Evolutionary conservation across 768 basidiomycete genomes (phyloP).

Genomic region (Russula sp.): DNA sequence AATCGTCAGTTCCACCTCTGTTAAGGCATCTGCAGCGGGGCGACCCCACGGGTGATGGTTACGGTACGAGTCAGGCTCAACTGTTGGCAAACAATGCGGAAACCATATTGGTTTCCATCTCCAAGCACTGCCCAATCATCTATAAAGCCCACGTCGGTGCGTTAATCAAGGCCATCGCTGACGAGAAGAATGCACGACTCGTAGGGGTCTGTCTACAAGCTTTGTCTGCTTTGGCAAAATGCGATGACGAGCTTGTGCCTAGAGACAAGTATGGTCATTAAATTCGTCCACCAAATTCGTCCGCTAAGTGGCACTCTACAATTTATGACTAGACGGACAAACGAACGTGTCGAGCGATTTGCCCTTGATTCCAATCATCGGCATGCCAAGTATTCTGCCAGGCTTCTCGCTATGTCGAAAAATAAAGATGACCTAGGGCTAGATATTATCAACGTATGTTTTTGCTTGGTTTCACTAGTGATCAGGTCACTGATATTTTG

Average conservation of each 20-base stretch:
- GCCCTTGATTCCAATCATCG: constrained; percentile 57
- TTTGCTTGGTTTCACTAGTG: not conserved
- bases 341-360: constrained; percentile 60
- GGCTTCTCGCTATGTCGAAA: constrained; percentile 53
- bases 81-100: constrained; percentile 48
- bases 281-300: not conserved
- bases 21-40: constrained; percentile 62
- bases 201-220: constrained; percentile 74
- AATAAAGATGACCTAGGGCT: constrained; percentile 50
- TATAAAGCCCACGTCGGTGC: constrained; percentile 74
- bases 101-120: constrained; percentile 54
- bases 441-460: constrained; percentile 64
- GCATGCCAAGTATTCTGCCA: constrained; percentile 83
- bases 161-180: constrained; percentile 67
- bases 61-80: constrained; percentile 39
- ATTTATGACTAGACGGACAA: constrained; percentile 50
- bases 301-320: not conserved
- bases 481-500: constrained; percentile 1
- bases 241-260: constrained; percentile 55
- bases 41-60: constrained; percentile 35
- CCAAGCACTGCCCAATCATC: constrained; percentile 73
- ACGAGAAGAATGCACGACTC: constrained; percentile 52
- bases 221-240: constrained; percentile 61
- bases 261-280: constrained; percentile 55
- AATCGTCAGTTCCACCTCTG: constrained; percentile 79